A percentile compares a stretch with the other conserved stretches of the same genome.
Conservation (phyloP, 371 early-diverging fungal genomes). For the Rhizopus arrhizus region DNA sequence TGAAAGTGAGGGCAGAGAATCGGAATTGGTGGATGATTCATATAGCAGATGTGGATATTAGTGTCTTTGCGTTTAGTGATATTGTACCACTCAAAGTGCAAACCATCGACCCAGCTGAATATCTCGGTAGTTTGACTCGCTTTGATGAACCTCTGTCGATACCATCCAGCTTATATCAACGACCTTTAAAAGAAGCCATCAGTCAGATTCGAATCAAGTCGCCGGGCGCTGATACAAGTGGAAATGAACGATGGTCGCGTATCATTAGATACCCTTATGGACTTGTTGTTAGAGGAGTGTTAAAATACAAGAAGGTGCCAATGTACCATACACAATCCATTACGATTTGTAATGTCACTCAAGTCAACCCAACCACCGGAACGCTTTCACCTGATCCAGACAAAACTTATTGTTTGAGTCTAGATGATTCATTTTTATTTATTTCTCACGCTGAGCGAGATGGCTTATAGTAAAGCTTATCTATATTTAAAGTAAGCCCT, state of each 20-base stretch:
- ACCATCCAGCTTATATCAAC: conserved; percentile 33
- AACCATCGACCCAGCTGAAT: conserved; percentile 58
- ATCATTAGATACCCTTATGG: conserved; percentile 66
- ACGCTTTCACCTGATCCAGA: conserved; percentile 36
- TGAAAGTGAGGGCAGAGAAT: conserved; percentile 60
- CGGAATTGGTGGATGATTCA: conserved; percentile 61
- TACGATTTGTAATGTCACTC: conserved; percentile 46
- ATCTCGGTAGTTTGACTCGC: conserved; percentile 57
- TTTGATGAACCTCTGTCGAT: conserved; percentile 64
- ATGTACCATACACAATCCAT: conserved; percentile 31
- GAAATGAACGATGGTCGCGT: conserved; percentile 55
- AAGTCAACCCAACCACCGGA: conserved; percentile 47
- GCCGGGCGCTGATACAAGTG: conserved; percentile 62
- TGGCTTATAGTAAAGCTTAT: neutral
- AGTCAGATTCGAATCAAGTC: conserved; percentile 66
- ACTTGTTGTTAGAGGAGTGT: conserved; percentile 64
- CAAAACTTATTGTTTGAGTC: conserved; percentile 32
- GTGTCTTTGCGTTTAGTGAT: conserved; percentile 66
- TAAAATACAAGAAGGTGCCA: conserved; percentile 57
- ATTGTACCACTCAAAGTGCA: conserved; percentile 30
- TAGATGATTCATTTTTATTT: conserved; percentile 3
- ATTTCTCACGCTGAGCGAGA: neutral
- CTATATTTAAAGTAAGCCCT: too few species aligned
- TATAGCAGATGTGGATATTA: conserved; percentile 60
- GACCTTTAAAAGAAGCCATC: conserved; percentile 34